Evolutionary conservation across 352 stramenopile genomes (phyloP), one percentile per base, ranked within the genome.

Genomic region (Phytophthora sp.): DNA sequence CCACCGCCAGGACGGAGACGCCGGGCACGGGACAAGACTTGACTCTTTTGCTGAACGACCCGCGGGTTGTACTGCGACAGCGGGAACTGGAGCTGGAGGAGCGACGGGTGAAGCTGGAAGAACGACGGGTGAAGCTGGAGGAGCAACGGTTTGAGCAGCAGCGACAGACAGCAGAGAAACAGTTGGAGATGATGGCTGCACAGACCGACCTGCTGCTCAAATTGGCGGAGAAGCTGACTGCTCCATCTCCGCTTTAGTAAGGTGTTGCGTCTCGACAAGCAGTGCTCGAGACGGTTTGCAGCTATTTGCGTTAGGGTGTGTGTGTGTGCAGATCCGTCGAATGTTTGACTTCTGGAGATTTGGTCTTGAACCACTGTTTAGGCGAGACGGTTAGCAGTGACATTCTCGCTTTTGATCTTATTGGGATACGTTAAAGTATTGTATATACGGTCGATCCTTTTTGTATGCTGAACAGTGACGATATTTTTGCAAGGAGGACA

Each of bases 141-240:
- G 63, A 72, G 26, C 57, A 72, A 30, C 45, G 50, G 2, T 72
- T 72, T 5, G 50, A 72, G 23, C 63, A 72, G 43, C 63, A 72
- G 28, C 39, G 63, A 11, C 48, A 63, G 15, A 62, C 59, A 0
- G 20, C 63, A 0, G 63, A 72, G 30, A 66, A 66, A 31, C 63
- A 72, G 26, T 8, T 72, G 38, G 50, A 72, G 50, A 72, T 72
- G 63, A 67, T 72, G 50, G 51, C 56, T 2, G 57, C 63, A 10
- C 63, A 72, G 44, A 72, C 63, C 10, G 55, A 56, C n/a, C 43
- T 72, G 11, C 31, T 72, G 58, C 63, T 68, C 17, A 67, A 64
- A 44, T 18, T 72, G 30, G 63, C 50, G 2, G 63, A 67, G 13
- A 72, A 72, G 12, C 28, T 72, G 38, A 11, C 53, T 10, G n/a